These are phyloP conservation scores for Botryotinia convoluta DNA, from an alignment of 2,329 filamentous ascomycete genomes.

Conservation along the genomic window DNA sequence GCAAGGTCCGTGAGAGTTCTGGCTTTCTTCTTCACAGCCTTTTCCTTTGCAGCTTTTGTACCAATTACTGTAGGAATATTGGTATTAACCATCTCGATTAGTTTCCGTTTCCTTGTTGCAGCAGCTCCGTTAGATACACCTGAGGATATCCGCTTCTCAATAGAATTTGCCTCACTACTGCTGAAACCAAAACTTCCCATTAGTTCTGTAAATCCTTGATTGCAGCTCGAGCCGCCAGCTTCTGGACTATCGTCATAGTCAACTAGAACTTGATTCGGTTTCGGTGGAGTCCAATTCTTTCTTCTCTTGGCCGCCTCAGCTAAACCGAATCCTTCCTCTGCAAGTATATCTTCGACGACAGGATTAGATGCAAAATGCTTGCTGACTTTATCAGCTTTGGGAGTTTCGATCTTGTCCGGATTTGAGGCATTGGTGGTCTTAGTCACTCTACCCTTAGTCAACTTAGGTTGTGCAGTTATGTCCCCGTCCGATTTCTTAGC, in stretches of 20 bases:
- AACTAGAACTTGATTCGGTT: slow-evolving; percentile 37
- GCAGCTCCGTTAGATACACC: slow-evolving; percentile 12
- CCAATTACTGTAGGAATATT: slow-evolving; percentile 25
- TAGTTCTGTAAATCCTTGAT: slow-evolving; percentile 39
- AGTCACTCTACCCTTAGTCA: slow-evolving; percentile 39
- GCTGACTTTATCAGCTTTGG: slow-evolving; percentile 23
- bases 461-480: slow-evolving; percentile 36
- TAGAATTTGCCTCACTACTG: slow-evolving; percentile 25
- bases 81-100: slow-evolving; percentile 50
- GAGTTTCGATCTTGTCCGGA: slow-evolving; percentile 11
- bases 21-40: slow-evolving; percentile 59
- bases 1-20: slow-evolving; percentile 77
- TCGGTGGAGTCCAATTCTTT: slow-evolving; percentile 66
- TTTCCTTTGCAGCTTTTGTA: slow-evolving; percentile 6
- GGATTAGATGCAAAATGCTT: slow-evolving; percentile 16
- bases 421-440: slow-evolving; percentile 36
- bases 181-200: slow-evolving; percentile 44
- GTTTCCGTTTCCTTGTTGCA: slow-evolving; percentile 53
- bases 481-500: slow-evolving; percentile 28
- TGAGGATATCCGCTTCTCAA: slow-evolving; percentile 19
- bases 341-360: neutral
- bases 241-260: neutral
- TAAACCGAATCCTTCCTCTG: slow-evolving; percentile 29
- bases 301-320: slow-evolving; percentile 52
- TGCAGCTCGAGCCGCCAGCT: slow-evolving; percentile 4